Evolutionary conservation across 2,329 filamentous ascomycete species (phyloP).

Genomic region (Sarocladium brachiariae): DNA sequence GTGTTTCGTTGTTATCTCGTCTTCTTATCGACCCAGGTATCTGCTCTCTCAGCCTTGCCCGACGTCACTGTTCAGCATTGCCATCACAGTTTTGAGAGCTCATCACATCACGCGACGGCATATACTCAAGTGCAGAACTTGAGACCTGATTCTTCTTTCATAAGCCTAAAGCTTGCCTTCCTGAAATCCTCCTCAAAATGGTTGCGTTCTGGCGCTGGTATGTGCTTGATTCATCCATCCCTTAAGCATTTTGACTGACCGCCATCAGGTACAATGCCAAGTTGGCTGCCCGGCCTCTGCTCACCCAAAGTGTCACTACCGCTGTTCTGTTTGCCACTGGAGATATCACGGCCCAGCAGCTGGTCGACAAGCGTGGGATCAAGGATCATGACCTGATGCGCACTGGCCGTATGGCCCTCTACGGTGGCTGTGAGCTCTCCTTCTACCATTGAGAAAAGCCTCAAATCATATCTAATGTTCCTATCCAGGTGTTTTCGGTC

Average conservation of each 20-base stretch:
- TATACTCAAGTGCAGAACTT: background rate
- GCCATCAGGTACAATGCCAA: conserved; percentile 73
- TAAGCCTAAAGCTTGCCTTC: too few relatives aligned
- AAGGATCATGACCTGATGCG: conserved; percentile 67
- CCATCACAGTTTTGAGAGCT: background rate
- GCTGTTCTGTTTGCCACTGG: conserved; percentile 88
- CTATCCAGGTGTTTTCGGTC: conserved; percentile 68
- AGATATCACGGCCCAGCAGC: conserved; percentile 85
- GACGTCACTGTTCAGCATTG: conserved; percentile 9
- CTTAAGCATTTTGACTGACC: background rate
- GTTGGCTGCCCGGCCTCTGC: conserved; percentile 71
- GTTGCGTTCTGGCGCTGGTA: conserved; percentile 25
- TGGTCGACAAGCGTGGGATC: conserved; percentile 73
- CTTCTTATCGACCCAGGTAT: too few relatives aligned
- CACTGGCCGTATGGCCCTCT: conserved; percentile 72
- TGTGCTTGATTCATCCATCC: conserved; percentile 9
- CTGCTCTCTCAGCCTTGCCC: background rate
- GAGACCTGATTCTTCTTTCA: background rate
- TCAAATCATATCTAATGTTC: background rate
- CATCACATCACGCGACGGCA: background rate
- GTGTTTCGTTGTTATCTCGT: background rate
- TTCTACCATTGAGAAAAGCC: background rate
- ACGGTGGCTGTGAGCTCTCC: conserved; percentile 61
- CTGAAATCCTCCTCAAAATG: background rate
- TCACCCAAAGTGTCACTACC: conserved; percentile 87